Evolutionary conservation across 2,329 filamentous ascomycete species (phyloP).

Genomic region (Elsinoe necatrix): DNA sequence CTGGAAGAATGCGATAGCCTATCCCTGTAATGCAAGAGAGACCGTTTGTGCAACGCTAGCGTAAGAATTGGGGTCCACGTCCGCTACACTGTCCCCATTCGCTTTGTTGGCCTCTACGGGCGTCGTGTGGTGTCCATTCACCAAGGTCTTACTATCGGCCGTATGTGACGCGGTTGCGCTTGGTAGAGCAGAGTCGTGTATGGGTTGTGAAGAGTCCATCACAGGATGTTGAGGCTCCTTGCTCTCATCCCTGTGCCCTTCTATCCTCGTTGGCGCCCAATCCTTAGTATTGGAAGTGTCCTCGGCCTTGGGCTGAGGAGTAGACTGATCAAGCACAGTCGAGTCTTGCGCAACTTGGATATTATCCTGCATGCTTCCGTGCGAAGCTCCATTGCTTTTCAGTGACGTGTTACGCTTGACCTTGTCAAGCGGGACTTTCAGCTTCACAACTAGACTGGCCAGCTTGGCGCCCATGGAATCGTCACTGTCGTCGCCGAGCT

Average conservation of each 20-base stretch:
- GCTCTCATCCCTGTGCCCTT: background rate
- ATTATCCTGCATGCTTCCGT: background rate
- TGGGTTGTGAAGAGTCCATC: background rate
- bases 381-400: background rate
- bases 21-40: background rate
- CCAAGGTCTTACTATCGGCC: background rate
- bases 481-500: conserved; percentile 37
- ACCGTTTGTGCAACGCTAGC: background rate
- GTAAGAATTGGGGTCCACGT: background rate
- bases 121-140: background rate
- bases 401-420: background rate
- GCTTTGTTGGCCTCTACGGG: background rate
- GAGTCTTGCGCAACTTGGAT: background rate
- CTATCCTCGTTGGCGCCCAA: background rate
- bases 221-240: background rate
- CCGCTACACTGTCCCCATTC: background rate
- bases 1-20: background rate
- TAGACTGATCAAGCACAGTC: background rate
- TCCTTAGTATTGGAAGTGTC: background rate
- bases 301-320: background rate
- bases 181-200: background rate
- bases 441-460: conserved; percentile 65
- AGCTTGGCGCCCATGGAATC: conserved; percentile 26
- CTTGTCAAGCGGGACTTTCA: conserved; percentile 33
- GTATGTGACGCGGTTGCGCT: background rate